phyloP scores from a whole-genome alignment of 2,329 filamentous ascomycete genomes.

The Ceratocystiopsis minuta region DNA sequence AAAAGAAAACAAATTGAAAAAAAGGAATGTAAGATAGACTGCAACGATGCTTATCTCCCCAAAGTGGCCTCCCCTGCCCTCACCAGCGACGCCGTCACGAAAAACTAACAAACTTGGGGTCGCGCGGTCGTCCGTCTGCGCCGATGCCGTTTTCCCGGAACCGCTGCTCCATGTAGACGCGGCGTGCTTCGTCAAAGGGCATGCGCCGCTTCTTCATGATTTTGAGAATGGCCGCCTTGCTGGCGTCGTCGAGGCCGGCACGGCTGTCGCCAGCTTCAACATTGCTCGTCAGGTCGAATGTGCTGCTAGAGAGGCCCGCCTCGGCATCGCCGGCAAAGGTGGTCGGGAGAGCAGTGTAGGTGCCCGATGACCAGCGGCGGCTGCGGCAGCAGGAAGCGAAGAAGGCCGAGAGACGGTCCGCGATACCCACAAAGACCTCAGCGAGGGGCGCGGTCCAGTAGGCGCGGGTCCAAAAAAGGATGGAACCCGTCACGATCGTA shows the following conservation, averaged over 20 bases:
- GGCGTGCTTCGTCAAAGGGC: conserved; percentile 77
- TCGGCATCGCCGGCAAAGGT: conserved; percentile 76
- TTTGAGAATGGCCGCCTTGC: conserved; percentile 64
- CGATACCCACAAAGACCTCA: conserved; percentile 22
- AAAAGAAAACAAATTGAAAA: neutral
- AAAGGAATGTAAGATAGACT: neutral
- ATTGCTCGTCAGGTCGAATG: conserved; percentile 71
- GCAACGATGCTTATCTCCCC: neutral
- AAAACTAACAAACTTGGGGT: conserved; percentile 94
- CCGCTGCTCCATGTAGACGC: conserved; percentile 66
- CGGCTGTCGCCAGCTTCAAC: conserved; percentile 62
- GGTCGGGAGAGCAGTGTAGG: conserved; percentile 68
- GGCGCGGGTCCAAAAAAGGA: conserved; percentile 62
- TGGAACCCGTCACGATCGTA: conserved; percentile 53
- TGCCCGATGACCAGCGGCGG: conserved; percentile 26
- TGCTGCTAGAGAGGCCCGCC: conserved; percentile 63
- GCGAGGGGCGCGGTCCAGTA: conserved; percentile 59
- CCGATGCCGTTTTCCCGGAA: conserved; percentile 82
- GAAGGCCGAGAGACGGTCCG: conserved; percentile 30
- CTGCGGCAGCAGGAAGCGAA: conserved; percentile 26
- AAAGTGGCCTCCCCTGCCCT: neutral
- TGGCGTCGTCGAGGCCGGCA: conserved; percentile 60
- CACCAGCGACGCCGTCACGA: conserved; percentile 32
- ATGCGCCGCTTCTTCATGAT: conserved; percentile 81
- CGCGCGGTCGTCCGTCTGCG: conserved; percentile 67